A percentile compares a stretch with the other conserved stretches of the same genome.
phyloP scores from a whole-genome alignment of 2,329 filamentous ascomycete genomes.

The Ramichloridium luteum region DNA sequence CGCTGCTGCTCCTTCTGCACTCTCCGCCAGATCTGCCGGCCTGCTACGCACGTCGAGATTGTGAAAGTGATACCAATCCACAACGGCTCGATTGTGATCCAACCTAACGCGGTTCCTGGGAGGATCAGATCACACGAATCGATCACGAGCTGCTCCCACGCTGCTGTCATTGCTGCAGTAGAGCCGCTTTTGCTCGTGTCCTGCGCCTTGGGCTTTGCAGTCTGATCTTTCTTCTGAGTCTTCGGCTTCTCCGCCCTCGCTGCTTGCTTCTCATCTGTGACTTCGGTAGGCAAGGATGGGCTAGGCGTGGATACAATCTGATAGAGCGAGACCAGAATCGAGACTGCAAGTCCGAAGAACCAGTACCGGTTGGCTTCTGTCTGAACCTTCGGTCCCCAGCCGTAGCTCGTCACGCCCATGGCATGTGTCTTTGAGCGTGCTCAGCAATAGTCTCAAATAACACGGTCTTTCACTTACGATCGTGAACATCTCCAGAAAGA shows the following conservation, averaged over 20 bases:
- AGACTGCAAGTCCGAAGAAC: constrained; percentile 49
- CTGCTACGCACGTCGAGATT: constrained; percentile 49
- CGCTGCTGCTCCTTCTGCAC: constrained; percentile 12
- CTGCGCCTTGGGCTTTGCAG: too few species aligned
- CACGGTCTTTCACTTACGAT: constrained; percentile 38
- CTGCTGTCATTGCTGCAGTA: too few species aligned
- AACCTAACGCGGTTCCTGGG: constrained; percentile 49
- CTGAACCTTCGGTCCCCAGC: constrained; percentile 37
- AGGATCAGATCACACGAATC: constrained; percentile 52
- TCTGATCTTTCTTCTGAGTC: too few species aligned
- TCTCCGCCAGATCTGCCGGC: constrained; percentile 45
- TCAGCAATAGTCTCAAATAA: not conserved
- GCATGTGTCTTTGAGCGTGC: constrained; percentile 25
- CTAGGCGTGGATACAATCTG: too few species aligned
- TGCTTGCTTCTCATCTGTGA: too few species aligned
- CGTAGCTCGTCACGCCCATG: constrained; percentile 37
- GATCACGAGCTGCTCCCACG: constrained; percentile 34
- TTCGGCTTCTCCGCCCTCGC: too few species aligned
- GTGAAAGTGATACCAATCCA: constrained; percentile 48
- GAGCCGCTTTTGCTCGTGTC: too few species aligned
- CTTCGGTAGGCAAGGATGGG: too few species aligned
- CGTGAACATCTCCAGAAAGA: constrained; percentile 53
- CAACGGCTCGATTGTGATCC: constrained; percentile 42
- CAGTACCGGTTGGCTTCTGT: constrained; percentile 57
- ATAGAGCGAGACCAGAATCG: constrained; percentile 34